phyloP scores from a whole-genome alignment of 768 basidiomycete species.

The Boletus pseudo-olivaceus region DNA sequence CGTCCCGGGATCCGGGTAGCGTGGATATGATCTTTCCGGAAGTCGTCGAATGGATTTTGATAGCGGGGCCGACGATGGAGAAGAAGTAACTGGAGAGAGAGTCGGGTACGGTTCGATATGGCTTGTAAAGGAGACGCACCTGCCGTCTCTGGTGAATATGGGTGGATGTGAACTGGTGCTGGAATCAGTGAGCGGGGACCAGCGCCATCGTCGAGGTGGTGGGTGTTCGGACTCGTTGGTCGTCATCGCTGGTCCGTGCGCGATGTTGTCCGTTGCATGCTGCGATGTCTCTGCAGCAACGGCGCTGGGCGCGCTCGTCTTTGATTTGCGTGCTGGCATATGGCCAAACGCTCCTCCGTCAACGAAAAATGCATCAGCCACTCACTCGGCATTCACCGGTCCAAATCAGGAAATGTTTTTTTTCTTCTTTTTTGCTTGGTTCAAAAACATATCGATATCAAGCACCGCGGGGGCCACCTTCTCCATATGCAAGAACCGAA shows the following conservation, averaged over 20 bases:
- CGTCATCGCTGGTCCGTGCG: conserved; percentile 17
- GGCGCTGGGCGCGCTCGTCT: conserved; percentile 44
- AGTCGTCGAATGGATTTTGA: conserved; percentile 80
- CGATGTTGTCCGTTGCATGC: conserved; percentile 4
- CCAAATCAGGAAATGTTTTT: conserved; percentile 13
- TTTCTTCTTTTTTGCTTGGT: not conserved
- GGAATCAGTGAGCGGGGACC: conserved; percentile 70
- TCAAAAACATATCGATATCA: not conserved
- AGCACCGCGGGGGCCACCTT: conserved; percentile 4
- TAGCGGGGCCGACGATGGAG: conserved; percentile 71
- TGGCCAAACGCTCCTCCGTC: conserved; percentile 7
- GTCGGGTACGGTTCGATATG: conserved; percentile 14
- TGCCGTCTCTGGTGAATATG: conserved; percentile 85
- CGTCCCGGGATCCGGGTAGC: conserved; percentile 52
- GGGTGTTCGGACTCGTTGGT: not conserved
- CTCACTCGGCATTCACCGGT: conserved; percentile 22
- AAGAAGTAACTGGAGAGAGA: conserved; percentile 73
- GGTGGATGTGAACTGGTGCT: conserved; percentile 62
- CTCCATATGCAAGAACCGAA: conserved; percentile 32
- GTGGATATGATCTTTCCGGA: conserved; percentile 82
- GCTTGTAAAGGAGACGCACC: conserved; percentile 42
- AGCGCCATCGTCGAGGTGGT: conserved; percentile 41
- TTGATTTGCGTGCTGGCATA: conserved; percentile 43
- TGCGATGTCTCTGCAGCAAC: conserved; percentile 9
- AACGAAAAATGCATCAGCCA: conserved; percentile 24